Base-by-base conservation (phyloP, 192 early-diverging fungal species). In the Podila minutissima region DNA sequence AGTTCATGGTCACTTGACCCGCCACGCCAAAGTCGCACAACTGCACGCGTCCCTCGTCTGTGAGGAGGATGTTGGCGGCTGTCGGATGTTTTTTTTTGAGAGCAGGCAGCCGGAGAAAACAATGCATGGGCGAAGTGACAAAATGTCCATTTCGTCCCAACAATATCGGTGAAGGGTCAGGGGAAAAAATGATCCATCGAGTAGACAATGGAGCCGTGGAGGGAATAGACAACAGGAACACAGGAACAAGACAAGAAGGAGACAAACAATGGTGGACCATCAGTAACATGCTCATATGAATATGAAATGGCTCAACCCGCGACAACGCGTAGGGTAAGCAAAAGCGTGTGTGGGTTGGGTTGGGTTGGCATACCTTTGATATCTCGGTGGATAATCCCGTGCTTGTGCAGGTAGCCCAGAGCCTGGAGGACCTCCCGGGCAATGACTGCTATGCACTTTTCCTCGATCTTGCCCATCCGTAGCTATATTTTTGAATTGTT, bases 21-120 rank as follows among this genome's bases (percentile, higher is more conserved):
- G 95, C 95, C 1, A 99, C 97, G 41, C 97, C 97, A 89, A 99
- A 99, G 86, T 99, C 97, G 82, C 95, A 96, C 49, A 99, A 83
- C 77, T 98, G 97, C 24, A 98, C 94, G 24, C 93, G 86, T 37
- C 97, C 97, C 55, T 95, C 92, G 33, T 90, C 89, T 11, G 97
- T 98, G 48, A 97, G 84, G 24, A 99, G 83, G 41, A 99, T 93
- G 78, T 99, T 99, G 50, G 98, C 98, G 13, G 95, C 92, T 93
- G 48, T 66, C 63, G 19, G 32, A 66, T 38, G 63, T 48, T 15
- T 13, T n/a, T 46, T 46, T 46, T 46, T 46, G 13, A 46, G 41
- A 46, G 41, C 41, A 46, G 8, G 2, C 41, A 17, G 41, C 41
- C 41, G 41, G 37, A 38, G 57, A 26, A 51, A 50, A 28, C 32